Base-by-base conservation (phyloP, 129 eudicot species). In the Heracleum sosnowskyi region DNA sequence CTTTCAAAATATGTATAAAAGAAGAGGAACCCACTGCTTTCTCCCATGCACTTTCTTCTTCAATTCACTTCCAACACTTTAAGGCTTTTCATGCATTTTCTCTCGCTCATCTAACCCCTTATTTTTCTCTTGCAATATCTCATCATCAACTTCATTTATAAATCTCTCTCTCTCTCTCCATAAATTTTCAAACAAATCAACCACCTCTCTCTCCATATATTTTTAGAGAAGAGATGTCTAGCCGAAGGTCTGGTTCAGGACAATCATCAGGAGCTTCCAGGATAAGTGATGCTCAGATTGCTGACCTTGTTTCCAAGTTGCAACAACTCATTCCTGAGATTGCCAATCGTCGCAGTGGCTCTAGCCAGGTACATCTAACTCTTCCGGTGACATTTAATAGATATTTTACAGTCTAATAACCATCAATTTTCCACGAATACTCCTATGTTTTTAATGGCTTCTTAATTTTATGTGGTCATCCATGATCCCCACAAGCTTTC, bases 231-330 rank as follows among this genome's bases (percentile, higher is more conserved):
- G 71, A 77, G 82, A 94, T 94, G 98, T 91, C 98, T 47, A 91
- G 94, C 96, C 77, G 98, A 81, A 90, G 98, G 80, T 88, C 98
- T 49, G 90, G 96, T 75, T 91, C 98, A 18, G 87, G 90, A 44
- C 90, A 86, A 83, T 89, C 83, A 2, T 75, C 93, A 35, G 86
- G 91, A 29, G 74, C 57, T 16, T 66, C 91, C 1, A 76, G 78
- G 80, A 94, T 95, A 66, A 95, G 78, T 51, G 98, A 95, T 44
- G 96, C 90, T 60, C 98, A 95, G 74, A 90, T 91, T 78, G 87
- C 91, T 60, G 97, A 91, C 73, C 98, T 95, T 81, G 84, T 95
- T 68, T 86, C 91, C 84, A 91, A 88, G 83, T 84, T 95, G 85
- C 97, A 95, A 39, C 93, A 79, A 76, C 97, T 95, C 42, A 85